A percentile compares a stretch with the other conserved stretches of the same genome.
These are phyloP conservation scores for Lenwebbia sp. DNA, from an alignment of 345 rosid species.

Conservation along the genomic window DNA sequence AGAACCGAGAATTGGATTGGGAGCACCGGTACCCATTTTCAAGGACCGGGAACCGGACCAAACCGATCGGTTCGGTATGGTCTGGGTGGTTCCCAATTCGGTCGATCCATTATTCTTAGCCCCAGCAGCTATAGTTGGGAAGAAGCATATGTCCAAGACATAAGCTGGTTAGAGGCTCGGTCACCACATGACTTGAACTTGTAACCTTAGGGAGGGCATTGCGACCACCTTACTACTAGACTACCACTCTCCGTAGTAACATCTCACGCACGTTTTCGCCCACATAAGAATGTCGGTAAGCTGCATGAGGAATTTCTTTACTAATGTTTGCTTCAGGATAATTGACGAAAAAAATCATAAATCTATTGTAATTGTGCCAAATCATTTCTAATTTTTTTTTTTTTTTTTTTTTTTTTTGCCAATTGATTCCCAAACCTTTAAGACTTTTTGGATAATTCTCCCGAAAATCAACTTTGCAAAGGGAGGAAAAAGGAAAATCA, in stretches of 20 bases:
- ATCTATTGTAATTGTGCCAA: too few relatives aligned
- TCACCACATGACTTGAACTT: not conserved
- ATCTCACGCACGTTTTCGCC: fast-evolving
- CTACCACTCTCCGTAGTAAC: not conserved
- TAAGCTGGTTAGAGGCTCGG: not conserved
- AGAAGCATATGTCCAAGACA: not conserved
- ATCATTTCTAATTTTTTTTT: too few relatives aligned
- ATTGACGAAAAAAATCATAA: not conserved
- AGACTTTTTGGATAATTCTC: too few relatives aligned
- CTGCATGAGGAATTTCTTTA: not conserved
- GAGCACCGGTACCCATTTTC: too few relatives aligned
- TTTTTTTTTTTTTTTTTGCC: too few relatives aligned
- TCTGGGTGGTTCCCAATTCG: too few relatives aligned
- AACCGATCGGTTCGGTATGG: too few relatives aligned
- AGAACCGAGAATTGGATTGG: too few relatives aligned
- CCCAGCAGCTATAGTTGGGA: fast-evolving
- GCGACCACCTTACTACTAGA: not conserved
- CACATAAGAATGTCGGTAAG: not conserved
- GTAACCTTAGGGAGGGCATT: not conserved
- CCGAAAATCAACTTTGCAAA: not conserved
- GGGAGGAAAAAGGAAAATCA: not conserved
- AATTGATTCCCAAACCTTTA: too few relatives aligned
- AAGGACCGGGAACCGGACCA: too few relatives aligned
- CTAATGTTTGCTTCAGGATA: not conserved
- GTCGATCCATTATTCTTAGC: too few relatives aligned